These are phyloP conservation scores for Fragaria nilgerrensis DNA, from an alignment of 306 rosid species.

Conservation along the genomic window DNA sequence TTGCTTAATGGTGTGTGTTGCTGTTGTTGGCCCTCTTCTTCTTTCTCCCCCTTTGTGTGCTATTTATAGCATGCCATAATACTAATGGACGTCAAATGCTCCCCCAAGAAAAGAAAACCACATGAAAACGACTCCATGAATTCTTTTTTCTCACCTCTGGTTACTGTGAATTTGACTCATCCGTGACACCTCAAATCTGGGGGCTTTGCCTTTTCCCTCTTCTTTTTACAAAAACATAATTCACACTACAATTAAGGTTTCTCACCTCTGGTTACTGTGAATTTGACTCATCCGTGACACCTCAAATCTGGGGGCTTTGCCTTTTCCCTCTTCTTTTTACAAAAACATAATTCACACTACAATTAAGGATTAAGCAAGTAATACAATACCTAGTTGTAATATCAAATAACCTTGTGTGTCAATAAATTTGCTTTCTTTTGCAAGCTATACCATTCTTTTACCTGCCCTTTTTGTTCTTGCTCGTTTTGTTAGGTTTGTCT, in stretches of 20 bases:
- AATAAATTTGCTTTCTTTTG: too few relatives aligned
- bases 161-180: constrained; percentile 2
- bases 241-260: neutral
- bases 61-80: constrained; percentile 54
- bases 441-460: neutral
- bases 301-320: constrained; percentile 2
- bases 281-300: constrained; percentile 8
- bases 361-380: too few relatives aligned
- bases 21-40: neutral
- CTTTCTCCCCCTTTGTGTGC: neutral
- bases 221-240: neutral
- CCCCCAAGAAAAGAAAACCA: constrained; percentile 26
- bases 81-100: constrained; percentile 54
- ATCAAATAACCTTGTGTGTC: too few relatives aligned
- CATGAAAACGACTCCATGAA: constrained; percentile 2
- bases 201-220: neutral
- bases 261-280: neutral
- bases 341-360: neutral
- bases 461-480: constrained; percentile 1
- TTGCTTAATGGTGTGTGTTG: constrained; percentile 11
- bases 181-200: neutral
- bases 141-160: neutral
- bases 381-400: too few relatives aligned
- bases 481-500: neutral
- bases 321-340: neutral